Conservation (phyloP, 345 rosid genomes). For the Salix dunnii region DNA sequence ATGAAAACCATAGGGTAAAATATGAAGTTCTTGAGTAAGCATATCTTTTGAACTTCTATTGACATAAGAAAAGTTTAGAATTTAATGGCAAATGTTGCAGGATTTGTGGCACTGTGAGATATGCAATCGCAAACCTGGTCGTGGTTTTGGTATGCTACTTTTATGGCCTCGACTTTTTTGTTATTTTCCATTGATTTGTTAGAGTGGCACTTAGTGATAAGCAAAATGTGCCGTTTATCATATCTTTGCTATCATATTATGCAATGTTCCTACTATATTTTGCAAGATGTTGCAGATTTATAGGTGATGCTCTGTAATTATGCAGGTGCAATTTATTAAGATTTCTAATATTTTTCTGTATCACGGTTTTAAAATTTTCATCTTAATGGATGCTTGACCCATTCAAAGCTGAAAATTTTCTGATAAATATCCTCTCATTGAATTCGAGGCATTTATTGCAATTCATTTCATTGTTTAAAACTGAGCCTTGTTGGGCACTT, state of each 20-base stretch:
- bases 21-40: not conserved
- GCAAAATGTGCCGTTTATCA: not conserved
- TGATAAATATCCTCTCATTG: not conserved
- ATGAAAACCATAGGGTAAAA: not conserved
- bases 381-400: not conserved
- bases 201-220: not conserved
- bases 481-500: not conserved
- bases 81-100: constrained; percentile 40
- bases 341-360: not conserved
- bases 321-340: not conserved
- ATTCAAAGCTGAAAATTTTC: not conserved
- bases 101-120: constrained; percentile 99
- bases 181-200: not conserved
- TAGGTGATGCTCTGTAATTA: not conserved
- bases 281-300: not conserved
- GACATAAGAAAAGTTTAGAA: not conserved
- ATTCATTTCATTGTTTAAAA: too few species aligned
- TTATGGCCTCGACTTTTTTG: not conserved
- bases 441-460: not conserved
- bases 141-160: constrained; percentile 83
- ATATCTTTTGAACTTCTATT: not conserved
- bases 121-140: constrained; percentile 93
- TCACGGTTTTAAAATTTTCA: not conserved
- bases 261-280: not conserved
- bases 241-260: not conserved